Evolutionary conservation across 306 rosid species (phyloP).

Genomic region (Vachellia pachyceras): DNA sequence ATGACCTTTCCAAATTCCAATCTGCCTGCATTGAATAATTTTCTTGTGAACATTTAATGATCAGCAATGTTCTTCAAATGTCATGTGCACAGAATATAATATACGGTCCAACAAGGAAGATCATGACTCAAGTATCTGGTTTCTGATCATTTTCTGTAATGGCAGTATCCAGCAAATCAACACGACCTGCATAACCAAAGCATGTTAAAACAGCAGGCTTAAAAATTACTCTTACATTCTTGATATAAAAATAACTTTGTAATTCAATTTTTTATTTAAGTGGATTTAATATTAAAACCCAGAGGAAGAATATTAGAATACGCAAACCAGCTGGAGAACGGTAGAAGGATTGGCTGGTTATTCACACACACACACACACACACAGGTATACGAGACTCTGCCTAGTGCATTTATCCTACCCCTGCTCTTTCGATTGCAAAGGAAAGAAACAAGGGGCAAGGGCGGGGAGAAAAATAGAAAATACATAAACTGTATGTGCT

Average conservation of each 20-base stretch:
- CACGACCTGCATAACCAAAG: slow-evolving; percentile 60
- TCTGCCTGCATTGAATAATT: slow-evolving; percentile 38
- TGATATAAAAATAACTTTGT: too few relatives aligned
- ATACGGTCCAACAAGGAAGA: slow-evolving; percentile 33
- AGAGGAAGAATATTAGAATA: background rate
- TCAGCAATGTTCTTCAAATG: slow-evolving; percentile 38
- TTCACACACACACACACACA: background rate
- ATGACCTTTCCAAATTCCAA: slow-evolving; percentile 28
- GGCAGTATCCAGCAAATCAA: slow-evolving; percentile 79
- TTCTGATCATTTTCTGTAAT: slow-evolving; percentile 80
- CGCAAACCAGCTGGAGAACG: background rate
- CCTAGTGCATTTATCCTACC: background rate
- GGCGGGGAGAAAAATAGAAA: background rate
- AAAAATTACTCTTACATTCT: background rate
- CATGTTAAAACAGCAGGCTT: slow-evolving; percentile 16
- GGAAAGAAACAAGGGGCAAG: background rate
- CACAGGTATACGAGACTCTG: background rate
- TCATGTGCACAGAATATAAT: slow-evolving; percentile 42
- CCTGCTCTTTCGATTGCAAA: background rate
- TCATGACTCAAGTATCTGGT: slow-evolving; percentile 52
- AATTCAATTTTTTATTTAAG: too few relatives aligned
- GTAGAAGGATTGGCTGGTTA: background rate
- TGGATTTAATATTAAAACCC: too few relatives aligned
- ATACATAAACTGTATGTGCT: too few relatives aligned
- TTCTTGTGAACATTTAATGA: slow-evolving; percentile 38